phyloP scores from a whole-genome alignment of 129 eudicot genomes.

The Flaveria trinervia region DNA sequence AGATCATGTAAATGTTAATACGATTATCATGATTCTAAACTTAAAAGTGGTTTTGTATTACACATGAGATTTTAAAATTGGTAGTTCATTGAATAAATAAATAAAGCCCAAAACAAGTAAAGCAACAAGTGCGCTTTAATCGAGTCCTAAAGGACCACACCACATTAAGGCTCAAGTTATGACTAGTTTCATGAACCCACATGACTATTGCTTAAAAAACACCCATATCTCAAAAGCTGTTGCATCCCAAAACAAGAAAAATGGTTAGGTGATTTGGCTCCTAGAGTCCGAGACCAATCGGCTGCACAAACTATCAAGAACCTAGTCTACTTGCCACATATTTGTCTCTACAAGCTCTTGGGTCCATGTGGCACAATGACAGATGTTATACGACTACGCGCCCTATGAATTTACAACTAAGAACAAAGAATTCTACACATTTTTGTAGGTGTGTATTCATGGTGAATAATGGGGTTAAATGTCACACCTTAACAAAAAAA shows the following conservation, averaged over 20 bases:
- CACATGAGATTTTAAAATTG: not conserved
- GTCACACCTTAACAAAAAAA: slow-evolving; percentile 71
- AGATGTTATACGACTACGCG: slow-evolving; percentile 5
- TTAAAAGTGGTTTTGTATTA: no score
- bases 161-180: slow-evolving; percentile 37
- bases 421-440: slow-evolving; percentile 12
- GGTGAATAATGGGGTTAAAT: not conserved
- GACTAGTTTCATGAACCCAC: slow-evolving; percentile 32
- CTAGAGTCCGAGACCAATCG: slow-evolving; percentile 28
- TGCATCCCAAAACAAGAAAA: slow-evolving; percentile 23
- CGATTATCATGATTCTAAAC: no score
- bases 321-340: slow-evolving; percentile 15
- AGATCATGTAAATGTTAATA: no score
- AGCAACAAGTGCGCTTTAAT: slow-evolving; percentile 28
- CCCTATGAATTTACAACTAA: slow-evolving; percentile 36
- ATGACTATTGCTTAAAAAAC: slow-evolving; percentile 26
- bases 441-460: slow-evolving; percentile 1
- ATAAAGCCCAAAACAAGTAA: slow-evolving; percentile 18
- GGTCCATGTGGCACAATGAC: not conserved
- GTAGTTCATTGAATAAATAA: not conserved
- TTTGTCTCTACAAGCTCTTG: slow-evolving; percentile 15
- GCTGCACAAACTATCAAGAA: slow-evolving; percentile 16
- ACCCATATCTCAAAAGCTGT: slow-evolving; percentile 31
- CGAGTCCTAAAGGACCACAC: slow-evolving; percentile 27
- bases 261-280: slow-evolving; percentile 15